A percentile compares a stretch with the other conserved stretches of the same genome.
Conservation (phyloP, 371 early-diverging fungal species). For the Mortierella sp. region DNA sequence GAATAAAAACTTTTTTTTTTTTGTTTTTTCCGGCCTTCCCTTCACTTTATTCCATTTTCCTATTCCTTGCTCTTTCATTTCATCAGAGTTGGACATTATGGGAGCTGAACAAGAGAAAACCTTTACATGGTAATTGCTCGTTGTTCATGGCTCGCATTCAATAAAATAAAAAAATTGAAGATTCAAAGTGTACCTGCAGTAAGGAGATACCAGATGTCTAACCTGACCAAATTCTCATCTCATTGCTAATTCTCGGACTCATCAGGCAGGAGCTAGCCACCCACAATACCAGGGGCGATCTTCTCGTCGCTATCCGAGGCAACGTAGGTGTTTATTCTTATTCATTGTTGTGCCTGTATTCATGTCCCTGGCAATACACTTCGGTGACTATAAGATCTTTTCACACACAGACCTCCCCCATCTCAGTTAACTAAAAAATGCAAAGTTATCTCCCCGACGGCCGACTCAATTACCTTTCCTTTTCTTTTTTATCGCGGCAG, state of each 20-base stretch:
- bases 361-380: neutral
- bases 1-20: neutral
- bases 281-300: slow-evolving; percentile 61
- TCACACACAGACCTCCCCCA: neutral
- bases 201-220: neutral
- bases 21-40: no score
- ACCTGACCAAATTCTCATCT: neutral
- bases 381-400: neutral
- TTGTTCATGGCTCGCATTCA: neutral
- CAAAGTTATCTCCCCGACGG: slow-evolving; percentile 5
- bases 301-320: slow-evolving; percentile 64
- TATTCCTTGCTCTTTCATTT: neutral
- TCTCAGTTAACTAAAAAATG: neutral
- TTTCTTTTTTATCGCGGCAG: neutral
- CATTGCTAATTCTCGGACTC: neutral
- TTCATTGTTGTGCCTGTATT: neutral
- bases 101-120: slow-evolving; percentile 38
- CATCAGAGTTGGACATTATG: slow-evolving; percentile 14
- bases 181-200: slow-evolving; percentile 4
- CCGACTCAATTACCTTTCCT: neutral
- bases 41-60: neutral
- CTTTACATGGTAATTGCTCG: slow-evolving; percentile 41
- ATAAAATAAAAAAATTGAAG: neutral
- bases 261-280: slow-evolving; percentile 63
- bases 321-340: slow-evolving; percentile 36